Conservation (phyloP, 139 green algal genomes). For the Closterium sp. region DNA sequence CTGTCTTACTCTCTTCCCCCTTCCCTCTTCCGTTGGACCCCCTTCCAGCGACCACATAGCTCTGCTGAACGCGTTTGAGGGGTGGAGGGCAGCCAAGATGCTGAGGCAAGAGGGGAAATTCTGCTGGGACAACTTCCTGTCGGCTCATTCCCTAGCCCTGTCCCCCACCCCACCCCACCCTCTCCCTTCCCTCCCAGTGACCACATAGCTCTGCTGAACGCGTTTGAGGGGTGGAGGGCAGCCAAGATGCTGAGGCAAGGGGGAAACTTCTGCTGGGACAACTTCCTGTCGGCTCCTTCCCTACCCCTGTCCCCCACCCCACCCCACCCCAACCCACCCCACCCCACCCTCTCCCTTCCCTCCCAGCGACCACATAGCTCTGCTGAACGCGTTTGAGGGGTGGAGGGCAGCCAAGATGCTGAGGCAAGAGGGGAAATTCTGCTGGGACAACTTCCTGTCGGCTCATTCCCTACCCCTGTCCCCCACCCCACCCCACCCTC, state of each 20-base stretch:
- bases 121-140: too few relatives aligned
- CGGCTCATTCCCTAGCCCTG: too few relatives aligned
- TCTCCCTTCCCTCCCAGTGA: conserved; percentile 22
- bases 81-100: conserved; percentile 5
- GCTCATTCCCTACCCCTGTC: not conserved
- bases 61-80: too few relatives aligned
- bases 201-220: conserved; percentile 42
- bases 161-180: too few relatives aligned
- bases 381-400: conserved; percentile 37
- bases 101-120: not conserved
- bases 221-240: conserved; percentile 32
- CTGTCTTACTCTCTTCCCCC: too few relatives aligned
- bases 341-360: not conserved
- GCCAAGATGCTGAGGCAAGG: not conserved
- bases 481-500: too few relatives aligned
- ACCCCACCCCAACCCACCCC: too few relatives aligned
- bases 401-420: conserved; percentile 22
- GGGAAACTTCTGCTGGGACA: not conserved
- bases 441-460: not conserved
- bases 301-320: too few relatives aligned
- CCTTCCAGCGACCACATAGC: conserved; percentile 19
- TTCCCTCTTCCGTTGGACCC: conserved; percentile 16
- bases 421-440: not conserved
- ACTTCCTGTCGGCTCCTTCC: too few relatives aligned
- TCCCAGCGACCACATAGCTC: conserved; percentile 47